These are phyloP conservation scores for Parathielavia hyrcaniae DNA, from an alignment of 495 filamentous ascomycete genomes.

Conservation along the genomic window DNA sequence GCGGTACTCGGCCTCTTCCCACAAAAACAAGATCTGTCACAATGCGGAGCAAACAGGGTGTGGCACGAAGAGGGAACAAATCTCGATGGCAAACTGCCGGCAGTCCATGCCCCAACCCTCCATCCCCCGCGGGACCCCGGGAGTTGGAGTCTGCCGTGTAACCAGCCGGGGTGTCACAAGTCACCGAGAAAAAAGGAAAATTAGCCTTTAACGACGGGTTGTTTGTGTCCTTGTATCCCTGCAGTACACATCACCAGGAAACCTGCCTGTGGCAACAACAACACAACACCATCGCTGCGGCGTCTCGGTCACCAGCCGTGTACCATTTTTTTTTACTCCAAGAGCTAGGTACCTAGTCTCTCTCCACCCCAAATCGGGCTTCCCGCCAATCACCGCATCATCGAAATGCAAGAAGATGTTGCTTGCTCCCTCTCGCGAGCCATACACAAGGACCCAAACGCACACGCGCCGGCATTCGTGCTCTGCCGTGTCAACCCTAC, in stretches of 20 bases:
- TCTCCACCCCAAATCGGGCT: neutral
- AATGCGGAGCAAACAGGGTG: neutral
- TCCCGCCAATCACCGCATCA: neutral
- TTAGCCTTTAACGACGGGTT: neutral
- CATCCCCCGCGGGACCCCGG: neutral
- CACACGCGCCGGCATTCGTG: neutral
- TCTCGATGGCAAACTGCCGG: conserved; percentile 4
- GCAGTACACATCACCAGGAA: too few species aligned
- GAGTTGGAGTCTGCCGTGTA: conserved; percentile 5
- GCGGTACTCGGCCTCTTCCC: neutral
- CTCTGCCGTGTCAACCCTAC: conserved; percentile 15
- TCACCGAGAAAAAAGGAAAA: neutral
- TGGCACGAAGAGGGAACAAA: neutral
- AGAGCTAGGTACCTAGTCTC: neutral
- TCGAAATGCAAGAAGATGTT: too few species aligned
- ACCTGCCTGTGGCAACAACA: neutral
- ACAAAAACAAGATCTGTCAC: neutral
- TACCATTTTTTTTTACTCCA: neutral
- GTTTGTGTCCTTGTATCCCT: neutral
- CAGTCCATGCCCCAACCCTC: neutral
- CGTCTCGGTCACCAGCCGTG: neutral
- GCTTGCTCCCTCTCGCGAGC: neutral
- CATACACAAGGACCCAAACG: too few species aligned
- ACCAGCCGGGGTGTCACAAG: neutral
- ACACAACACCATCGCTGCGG: neutral